Conservation (phyloP, 208 protist species). For the Borovskyia barvae region DNA sequence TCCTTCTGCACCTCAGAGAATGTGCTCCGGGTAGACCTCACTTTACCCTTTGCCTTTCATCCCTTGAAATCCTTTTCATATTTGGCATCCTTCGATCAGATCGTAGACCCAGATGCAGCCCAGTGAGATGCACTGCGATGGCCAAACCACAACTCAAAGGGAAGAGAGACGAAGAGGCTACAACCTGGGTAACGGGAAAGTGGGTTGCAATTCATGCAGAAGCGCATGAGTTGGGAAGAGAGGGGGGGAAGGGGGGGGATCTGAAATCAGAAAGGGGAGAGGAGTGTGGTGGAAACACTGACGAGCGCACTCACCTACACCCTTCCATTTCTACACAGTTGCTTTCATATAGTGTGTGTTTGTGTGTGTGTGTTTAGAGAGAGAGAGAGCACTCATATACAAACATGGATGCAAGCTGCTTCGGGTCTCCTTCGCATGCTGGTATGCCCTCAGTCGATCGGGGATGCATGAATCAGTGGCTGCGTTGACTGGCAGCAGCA, state of each 20-base stretch:
- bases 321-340: too few relatives aligned
- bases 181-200: slow-evolving; percentile 52
- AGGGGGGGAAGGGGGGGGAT: too few relatives aligned
- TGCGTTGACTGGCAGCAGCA: neutral
- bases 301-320: too few relatives aligned
- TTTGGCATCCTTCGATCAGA: too few relatives aligned
- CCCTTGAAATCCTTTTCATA: too few relatives aligned
- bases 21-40: too few relatives aligned
- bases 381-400: neutral
- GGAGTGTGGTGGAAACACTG: neutral
- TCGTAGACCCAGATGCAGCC: neutral
- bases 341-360: neutral
- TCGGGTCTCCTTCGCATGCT: too few relatives aligned
- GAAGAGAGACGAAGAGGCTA: too few relatives aligned
- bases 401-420: neutral
- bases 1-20: too few relatives aligned
- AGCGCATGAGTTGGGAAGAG: slow-evolving; percentile 72
- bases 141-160: too few relatives aligned
- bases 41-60: too few relatives aligned
- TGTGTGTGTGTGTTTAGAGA: neutral
- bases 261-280: neutral
- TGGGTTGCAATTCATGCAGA: slow-evolving; percentile 59
- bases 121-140: neutral
- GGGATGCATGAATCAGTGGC: neutral
- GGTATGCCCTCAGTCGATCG: too few relatives aligned